Evolutionary conservation across 169 alveolate genomes (phyloP).

Genomic region (Babesia ovis): DNA sequence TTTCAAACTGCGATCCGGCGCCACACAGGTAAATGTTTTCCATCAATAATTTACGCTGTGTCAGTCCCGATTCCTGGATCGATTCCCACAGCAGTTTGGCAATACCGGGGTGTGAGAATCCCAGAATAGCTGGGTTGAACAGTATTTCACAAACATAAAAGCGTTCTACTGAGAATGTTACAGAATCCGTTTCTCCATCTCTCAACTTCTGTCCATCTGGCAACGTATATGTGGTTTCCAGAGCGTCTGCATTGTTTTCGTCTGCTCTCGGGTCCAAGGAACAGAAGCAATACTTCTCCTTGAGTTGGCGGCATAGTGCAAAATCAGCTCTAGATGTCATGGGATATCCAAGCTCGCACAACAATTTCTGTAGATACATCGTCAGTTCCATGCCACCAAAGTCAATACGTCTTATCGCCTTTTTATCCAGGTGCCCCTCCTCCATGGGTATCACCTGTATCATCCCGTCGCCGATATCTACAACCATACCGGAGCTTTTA

Average conservation of each 20-base stretch:
- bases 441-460: constrained; percentile 86
- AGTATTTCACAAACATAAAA: constrained; percentile 84
- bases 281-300: constrained; percentile 83
- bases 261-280: constrained; percentile 81
- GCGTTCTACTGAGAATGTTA: constrained; percentile 81
- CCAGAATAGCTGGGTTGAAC: constrained; percentile 76
- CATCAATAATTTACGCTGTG: constrained; percentile 67
- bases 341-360: constrained; percentile 79
- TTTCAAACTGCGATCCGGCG: constrained; percentile 69
- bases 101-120: constrained; percentile 63
- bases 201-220: constrained; percentile 85
- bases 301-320: constrained; percentile 74
- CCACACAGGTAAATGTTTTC: constrained; percentile 72
- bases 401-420: constrained; percentile 78
- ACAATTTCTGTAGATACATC: constrained; percentile 79
- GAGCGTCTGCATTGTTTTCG: constrained; percentile 69
- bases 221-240: constrained; percentile 68
- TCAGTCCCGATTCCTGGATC: constrained; percentile 62
- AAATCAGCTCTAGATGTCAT: constrained; percentile 80
- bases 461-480: constrained; percentile 87
- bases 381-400: constrained; percentile 86
- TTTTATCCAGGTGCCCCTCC: constrained; percentile 85
- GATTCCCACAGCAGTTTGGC: constrained; percentile 72
- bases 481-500: constrained; percentile 84
- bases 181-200: constrained; percentile 76